Evolutionary conservation across 139 green algal genomes (phyloP), one percentile per base, ranked within the genome.

Genomic region (Chlorella sorokiniana): DNA sequence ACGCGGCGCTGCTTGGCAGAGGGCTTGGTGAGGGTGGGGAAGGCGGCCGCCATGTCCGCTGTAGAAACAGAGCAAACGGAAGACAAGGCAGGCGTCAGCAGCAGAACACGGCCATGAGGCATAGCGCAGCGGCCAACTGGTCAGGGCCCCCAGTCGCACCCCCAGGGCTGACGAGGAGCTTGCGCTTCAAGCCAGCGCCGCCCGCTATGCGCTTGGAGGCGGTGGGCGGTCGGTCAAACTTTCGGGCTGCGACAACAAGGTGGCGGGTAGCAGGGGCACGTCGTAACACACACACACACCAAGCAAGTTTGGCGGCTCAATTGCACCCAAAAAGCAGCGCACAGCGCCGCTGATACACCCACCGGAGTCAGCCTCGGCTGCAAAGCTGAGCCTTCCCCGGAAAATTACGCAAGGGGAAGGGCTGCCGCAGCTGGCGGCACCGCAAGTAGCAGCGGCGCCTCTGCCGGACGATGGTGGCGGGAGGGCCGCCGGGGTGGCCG

Each of bases 141-240:
- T n/a, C n/a, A n/a, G n/a, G n/a, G n/a, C 16, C 37, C 18, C n/a
- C 37, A 18, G 9, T 33, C 67, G 10, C 75, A 81, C 75, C 75
- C 22, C 59, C 75, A 22, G 79, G 79, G 71, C 79, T 84, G 33
- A 80, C 33, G 33, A 76, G 67, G 45, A 84, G 59, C 71, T 80
- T 79, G 71, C 79, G 79, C 59, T 84, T 84, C 20, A 68, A 27
- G 23, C 25, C 37, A 22, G 31, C 35, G 33, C 27, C 44, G 8
- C 59, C 8, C 48, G 48, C 61, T 6, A 31, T 33, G 51, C 29
- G 20, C 68, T 83, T 77, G 67, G 38, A 45, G 3, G 69, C 69
- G 1, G 54, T 78, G 52, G 38, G 48, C 31, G 38, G 69, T 1
- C 38, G n/a, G 63, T 69, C 78, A 42, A 54, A 64, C 35, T 82